Conservation (phyloP, 176 grass and related monocot genomes). For the Phoenix roebelenii region DNA sequence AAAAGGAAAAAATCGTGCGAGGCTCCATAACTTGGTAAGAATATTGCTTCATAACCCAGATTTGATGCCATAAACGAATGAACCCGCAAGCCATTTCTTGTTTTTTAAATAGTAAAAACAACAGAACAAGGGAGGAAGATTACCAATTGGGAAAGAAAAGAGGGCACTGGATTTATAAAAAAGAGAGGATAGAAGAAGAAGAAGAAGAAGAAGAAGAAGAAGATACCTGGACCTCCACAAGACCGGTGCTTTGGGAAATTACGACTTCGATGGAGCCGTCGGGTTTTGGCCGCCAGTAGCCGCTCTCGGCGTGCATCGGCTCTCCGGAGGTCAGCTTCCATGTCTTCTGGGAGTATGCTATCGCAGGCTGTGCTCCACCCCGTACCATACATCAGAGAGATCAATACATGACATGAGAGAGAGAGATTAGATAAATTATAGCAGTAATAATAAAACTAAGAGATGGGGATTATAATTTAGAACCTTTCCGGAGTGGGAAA, state of each 20-base stretch:
- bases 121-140: too few species aligned
- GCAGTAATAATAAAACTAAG: neutral
- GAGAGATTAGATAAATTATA: too few species aligned
- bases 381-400: neutral
- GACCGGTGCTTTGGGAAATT: conserved; percentile 79
- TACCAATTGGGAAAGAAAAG: too few species aligned
- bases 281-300: conserved; percentile 69
- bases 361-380: conserved; percentile 49
- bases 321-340: conserved; percentile 67
- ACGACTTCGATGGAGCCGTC: conserved; percentile 72
- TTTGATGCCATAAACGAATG: too few species aligned
- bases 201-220: too few species aligned
- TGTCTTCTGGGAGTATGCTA: conserved; percentile 79
- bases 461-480: neutral
- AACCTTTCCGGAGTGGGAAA: conserved; percentile 84
- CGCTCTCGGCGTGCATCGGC: conserved; percentile 87
- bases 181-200: too few species aligned
- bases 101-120: too few species aligned
- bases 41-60: too few species aligned
- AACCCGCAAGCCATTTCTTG: too few species aligned
- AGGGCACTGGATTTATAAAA: too few species aligned
- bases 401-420: neutral
- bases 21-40: too few species aligned
- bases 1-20: too few species aligned
- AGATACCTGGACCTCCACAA: conserved; percentile 62